phyloP scores from a whole-genome alignment of 148 eudicot species.

The Nyssa sinensis region DNA sequence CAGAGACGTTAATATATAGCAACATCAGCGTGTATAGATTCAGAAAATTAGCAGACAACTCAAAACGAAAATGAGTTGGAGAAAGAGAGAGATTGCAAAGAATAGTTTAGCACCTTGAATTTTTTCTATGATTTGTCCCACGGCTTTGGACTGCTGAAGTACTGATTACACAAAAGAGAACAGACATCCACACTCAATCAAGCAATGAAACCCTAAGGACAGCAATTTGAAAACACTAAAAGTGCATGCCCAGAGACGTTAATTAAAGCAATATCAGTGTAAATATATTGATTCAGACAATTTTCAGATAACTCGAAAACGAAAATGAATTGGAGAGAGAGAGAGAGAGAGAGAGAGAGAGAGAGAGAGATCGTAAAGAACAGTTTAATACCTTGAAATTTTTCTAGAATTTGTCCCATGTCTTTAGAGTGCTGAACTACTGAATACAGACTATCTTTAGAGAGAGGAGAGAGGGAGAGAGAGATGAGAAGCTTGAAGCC shows the following conservation, averaged over 20 bases:
- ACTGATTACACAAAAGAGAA: neutral
- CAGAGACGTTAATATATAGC: neutral
- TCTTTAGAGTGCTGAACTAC: constrained; percentile 5
- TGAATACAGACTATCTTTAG: neutral
- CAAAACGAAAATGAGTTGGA: too few relatives aligned
- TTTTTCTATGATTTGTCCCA: constrained; percentile 37
- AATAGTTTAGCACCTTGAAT: constrained; percentile 17
- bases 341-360: neutral
- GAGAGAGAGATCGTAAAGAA: neutral
- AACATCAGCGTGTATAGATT: neutral
- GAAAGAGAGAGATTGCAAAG: neutral
- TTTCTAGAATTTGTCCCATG: constrained; percentile 38
- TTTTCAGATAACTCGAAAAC: neutral
- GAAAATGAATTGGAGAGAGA: neutral
- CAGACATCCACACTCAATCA: neutral
- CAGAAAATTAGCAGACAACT: neutral
- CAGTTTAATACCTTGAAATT: constrained; percentile 20
- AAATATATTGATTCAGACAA: neutral
- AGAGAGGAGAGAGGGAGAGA: neutral
- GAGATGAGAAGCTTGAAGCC: neutral
- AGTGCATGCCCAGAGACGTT: neutral
- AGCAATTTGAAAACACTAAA: neutral
- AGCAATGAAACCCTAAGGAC: neutral
- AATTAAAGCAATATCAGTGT: neutral
- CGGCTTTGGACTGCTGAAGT: constrained; percentile 7